A percentile compares a stretch with the other conserved stretches of the same genome.
phyloP scores from a whole-genome alignment of 2,329 filamentous ascomycete genomes.

The Byssoonygena ceratinophila region DNA sequence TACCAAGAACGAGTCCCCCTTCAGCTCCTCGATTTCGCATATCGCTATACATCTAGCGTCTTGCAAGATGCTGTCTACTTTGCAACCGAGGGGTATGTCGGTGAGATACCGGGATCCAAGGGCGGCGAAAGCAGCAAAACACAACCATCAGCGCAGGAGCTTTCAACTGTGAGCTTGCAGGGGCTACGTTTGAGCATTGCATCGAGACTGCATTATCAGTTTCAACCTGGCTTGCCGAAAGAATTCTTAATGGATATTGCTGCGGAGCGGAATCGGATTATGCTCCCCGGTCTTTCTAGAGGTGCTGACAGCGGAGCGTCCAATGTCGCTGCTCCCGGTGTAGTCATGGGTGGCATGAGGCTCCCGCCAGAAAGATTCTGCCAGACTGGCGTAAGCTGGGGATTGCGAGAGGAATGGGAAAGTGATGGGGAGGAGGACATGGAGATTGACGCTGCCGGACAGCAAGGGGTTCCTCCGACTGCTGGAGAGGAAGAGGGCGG shows the following conservation, averaged over 20 bases:
- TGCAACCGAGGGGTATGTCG: constrained; percentile 41
- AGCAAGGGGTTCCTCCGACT: constrained; percentile 15
- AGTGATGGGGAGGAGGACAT: constrained; percentile 19
- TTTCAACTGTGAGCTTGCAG: constrained; percentile 45
- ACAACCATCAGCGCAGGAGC: constrained; percentile 32
- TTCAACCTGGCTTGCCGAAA: constrained; percentile 49
- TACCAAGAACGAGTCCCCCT: constrained; percentile 45
- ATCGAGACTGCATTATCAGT: constrained; percentile 50
- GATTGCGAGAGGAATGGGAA: constrained; percentile 42
- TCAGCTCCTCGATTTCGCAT: constrained; percentile 44
- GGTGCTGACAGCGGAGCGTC: constrained; percentile 26
- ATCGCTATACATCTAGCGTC: constrained; percentile 44
- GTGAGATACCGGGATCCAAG: constrained; percentile 24
- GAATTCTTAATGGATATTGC: constrained; percentile 52
- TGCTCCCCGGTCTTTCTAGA: constrained; percentile 45
- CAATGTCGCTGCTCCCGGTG: constrained; percentile 22
- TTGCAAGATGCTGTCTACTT: constrained; percentile 45
- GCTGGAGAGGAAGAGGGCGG: constrained; percentile 26
- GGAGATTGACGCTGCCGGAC: constrained; percentile 16
- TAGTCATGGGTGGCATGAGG: constrained; percentile 44
- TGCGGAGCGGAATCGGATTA: constrained; percentile 44
- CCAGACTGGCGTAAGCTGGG: constrained; percentile 47
- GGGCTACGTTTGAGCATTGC: constrained; percentile 52
- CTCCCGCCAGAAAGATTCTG: constrained; percentile 54
- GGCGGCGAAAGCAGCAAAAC: constrained; percentile 25